Evolutionary conservation across 148 eudicot species (phyloP).

Genomic region (Fagopyrum esculentum): DNA sequence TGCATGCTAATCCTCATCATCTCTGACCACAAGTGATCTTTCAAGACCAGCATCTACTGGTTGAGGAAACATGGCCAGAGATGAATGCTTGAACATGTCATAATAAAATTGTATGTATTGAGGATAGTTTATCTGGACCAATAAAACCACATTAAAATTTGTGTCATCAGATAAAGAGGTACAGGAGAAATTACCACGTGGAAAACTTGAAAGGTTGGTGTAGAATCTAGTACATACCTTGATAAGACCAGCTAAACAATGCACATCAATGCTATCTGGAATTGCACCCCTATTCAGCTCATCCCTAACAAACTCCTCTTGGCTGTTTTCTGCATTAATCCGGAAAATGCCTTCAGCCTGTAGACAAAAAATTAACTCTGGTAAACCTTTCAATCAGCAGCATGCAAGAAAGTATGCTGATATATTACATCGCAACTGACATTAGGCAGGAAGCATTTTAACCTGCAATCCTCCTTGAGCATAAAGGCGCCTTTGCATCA

Average conservation of each 20-base stretch:
- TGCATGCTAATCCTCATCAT: background rate
- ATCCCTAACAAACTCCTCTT: constrained; percentile 82
- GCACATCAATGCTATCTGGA: constrained; percentile 86
- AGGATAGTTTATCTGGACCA: background rate
- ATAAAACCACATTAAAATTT: background rate
- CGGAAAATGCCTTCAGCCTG: constrained; percentile 98
- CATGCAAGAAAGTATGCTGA: background rate
- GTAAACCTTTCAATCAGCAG: constrained; percentile 5
- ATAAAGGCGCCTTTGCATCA: constrained; percentile 89
- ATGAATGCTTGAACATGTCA: background rate
- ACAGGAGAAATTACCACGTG: background rate
- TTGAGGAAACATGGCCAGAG: background rate
- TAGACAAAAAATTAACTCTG: constrained; percentile 8
- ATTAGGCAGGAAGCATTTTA: background rate
- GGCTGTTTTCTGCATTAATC: constrained; percentile 81
- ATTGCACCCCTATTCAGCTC: constrained; percentile 72
- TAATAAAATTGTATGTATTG: background rate
- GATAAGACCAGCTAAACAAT: constrained; percentile 93
- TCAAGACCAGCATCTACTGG: background rate
- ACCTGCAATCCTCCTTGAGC: constrained; percentile 94
- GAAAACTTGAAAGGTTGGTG: background rate
- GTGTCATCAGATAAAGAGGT: background rate
- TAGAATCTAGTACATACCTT: constrained; percentile 38
- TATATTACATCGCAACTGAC: background rate
- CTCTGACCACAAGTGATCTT: background rate